Conservation (phyloP, 2,329 filamentous ascomycete species). For the Blumeria graminis region DNA sequence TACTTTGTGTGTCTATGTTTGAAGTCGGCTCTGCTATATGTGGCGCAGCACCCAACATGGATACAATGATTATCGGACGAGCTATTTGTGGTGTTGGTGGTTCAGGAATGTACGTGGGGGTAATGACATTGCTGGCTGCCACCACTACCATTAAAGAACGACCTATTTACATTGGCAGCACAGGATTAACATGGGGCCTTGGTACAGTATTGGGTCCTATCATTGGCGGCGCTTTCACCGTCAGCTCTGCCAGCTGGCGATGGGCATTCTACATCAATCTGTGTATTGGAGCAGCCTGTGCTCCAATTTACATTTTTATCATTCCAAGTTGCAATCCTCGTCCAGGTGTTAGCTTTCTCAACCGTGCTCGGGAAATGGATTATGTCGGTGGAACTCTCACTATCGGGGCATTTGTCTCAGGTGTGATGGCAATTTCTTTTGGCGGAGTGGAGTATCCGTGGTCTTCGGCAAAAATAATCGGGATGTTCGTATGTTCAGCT, state of each 20-base stretch:
- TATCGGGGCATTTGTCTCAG: conserved; percentile 14
- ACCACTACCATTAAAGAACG: conserved; percentile 16
- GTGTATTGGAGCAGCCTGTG: conserved; percentile 19
- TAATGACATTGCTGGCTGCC: conserved; percentile 21
- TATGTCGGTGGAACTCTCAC: conserved; percentile 13
- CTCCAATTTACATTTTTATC: conserved; percentile 19
- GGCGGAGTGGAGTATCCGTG: conserved; percentile 15
- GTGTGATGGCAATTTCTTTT: conserved; percentile 16
- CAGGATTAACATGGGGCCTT: conserved; percentile 19
- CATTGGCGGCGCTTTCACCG: conserved; percentile 22
- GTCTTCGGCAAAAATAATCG: conserved; percentile 11
- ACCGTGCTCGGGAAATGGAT: conserved; percentile 11
- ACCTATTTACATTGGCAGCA: conserved; percentile 16
- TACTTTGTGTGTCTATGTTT: conserved; percentile 13
- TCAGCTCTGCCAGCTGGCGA: conserved; percentile 20
- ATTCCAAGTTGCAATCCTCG: conserved; percentile 19
- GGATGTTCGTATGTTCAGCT: conserved; percentile 21
- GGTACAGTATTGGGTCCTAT: conserved; percentile 24
- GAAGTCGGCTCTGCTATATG: conserved; percentile 16
- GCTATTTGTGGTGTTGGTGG: conserved; percentile 23
- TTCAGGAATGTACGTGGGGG: conserved; percentile 17
- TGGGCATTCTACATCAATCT: conserved; percentile 30
- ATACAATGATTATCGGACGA: conserved; percentile 24
- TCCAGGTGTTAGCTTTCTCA: conserved; percentile 8
- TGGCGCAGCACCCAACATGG: conserved; percentile 16